These are phyloP conservation scores for Penicillium italicum DNA, from an alignment of 2,329 filamentous ascomycete genomes.

Conservation along the genomic window DNA sequence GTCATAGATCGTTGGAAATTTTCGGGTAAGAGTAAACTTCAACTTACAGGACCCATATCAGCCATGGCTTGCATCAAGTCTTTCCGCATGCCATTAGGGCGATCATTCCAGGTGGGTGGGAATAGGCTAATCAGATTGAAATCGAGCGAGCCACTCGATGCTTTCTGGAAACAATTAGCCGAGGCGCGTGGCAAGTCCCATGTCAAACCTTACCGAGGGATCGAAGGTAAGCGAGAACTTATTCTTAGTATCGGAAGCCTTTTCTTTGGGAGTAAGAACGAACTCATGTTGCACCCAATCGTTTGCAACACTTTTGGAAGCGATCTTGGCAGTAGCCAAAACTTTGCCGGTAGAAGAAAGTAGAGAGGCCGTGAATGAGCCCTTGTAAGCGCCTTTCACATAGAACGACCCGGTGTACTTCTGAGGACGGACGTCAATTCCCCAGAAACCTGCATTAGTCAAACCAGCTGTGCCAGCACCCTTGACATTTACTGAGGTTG, in stretches of 20 bases:
- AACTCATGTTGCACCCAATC: constrained; percentile 43
- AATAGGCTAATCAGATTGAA: constrained; percentile 55
- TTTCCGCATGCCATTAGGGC: constrained; percentile 50
- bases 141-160: constrained; percentile 42
- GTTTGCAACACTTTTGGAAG: constrained; percentile 38
- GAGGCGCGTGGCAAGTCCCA: rapidly evolving
- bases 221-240: constrained; percentile 52
- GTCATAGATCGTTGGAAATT: background rate
- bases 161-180: constrained; percentile 23
- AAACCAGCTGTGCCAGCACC: constrained; percentile 46
- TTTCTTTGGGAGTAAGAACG: constrained; percentile 21
- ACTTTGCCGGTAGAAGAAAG: constrained; percentile 40
- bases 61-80: constrained; percentile 48
- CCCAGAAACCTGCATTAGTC: constrained; percentile 51
- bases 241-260: constrained; percentile 45
- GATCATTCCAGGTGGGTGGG: constrained; percentile 53
- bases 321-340: constrained; percentile 29
- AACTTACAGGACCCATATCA: constrained; percentile 24
- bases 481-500: constrained; percentile 43
- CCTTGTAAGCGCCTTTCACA: constrained; percentile 39
- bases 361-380: constrained; percentile 36
- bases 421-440: constrained; percentile 49
- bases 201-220: constrained; percentile 28
- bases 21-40: background rate
- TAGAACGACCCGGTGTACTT: constrained; percentile 53